phyloP scores from a whole-genome alignment of 495 filamentous ascomycete genomes.

The Amniculicola lignicola region DNA sequence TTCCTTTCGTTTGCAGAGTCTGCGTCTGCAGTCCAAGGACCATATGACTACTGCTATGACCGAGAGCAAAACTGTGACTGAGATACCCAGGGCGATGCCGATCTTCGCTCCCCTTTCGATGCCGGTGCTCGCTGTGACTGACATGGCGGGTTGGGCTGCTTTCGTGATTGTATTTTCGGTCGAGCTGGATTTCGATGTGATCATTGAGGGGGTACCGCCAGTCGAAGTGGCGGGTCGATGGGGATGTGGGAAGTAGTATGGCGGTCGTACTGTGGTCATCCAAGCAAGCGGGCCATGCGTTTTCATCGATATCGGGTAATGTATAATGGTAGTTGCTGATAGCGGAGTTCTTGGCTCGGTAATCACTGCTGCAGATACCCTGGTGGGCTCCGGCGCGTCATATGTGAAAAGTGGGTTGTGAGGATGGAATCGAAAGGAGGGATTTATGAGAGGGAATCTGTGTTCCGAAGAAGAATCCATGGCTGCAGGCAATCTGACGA shows the following conservation, averaged over 20 bases:
- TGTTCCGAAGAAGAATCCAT: too few relatives aligned
- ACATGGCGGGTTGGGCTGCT: too few relatives aligned
- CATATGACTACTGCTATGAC: conserved; percentile 2
- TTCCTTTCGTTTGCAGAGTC: background rate
- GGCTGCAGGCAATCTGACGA: too few relatives aligned
- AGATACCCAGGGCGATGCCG: conserved; percentile 18
- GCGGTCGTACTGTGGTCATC: background rate
- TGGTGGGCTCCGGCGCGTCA: background rate
- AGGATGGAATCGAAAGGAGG: conserved; percentile 5
- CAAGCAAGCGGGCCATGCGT: background rate
- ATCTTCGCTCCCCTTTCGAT: conserved; percentile 4
- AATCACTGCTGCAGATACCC: background rate
- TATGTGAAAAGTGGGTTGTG: background rate
- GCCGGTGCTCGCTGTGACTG: too few relatives aligned
- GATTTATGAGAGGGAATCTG: background rate
- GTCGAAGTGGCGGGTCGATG: too few relatives aligned
- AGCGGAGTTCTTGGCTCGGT: background rate
- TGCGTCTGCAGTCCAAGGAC: background rate
- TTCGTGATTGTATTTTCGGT: too few relatives aligned
- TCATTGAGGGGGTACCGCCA: too few relatives aligned
- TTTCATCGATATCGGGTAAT: background rate
- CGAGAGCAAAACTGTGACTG: conserved; percentile 9
- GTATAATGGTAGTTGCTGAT: background rate
- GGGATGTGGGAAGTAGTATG: too few relatives aligned
- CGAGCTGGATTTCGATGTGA: too few relatives aligned